A percentile compares a stretch with the other conserved stretches of the same genome.
phyloP scores from a whole-genome alignment of 345 rosid genomes.

The Lumnitzera racemosa region DNA sequence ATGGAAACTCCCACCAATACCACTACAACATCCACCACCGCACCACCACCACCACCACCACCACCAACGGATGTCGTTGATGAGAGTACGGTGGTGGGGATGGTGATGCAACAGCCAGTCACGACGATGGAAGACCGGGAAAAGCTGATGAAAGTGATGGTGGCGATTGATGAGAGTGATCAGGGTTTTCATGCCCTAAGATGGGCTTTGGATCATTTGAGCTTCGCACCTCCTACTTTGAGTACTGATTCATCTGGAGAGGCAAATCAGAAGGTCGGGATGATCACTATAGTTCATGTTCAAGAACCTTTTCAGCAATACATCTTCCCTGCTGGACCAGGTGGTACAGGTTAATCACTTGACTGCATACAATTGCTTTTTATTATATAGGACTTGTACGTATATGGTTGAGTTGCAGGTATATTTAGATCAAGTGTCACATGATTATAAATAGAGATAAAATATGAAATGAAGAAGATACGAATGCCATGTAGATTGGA shows the following conservation, averaged over 20 bases:
- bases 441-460: too few species aligned
- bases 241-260: not conserved
- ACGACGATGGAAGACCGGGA: not conserved
- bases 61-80: slow-evolving; percentile 2
- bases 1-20: slow-evolving; percentile 9
- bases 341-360: slow-evolving; percentile 23
- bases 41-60: not conserved
- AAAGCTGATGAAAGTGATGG: slow-evolving; percentile 41
- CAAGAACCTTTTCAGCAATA: slow-evolving; percentile 37
- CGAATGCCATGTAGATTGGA: too few species aligned
- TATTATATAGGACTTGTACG: too few species aligned
- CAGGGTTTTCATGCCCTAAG: slow-evolving; percentile 55
- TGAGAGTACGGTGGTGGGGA: slow-evolving; percentile 4
- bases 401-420: too few species aligned
- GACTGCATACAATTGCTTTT: too few species aligned
- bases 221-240: not conserved
- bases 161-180: slow-evolving; percentile 59
- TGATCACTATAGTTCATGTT: slow-evolving; percentile 46
- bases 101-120: slow-evolving; percentile 12
- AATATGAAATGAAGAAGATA: too few species aligned
- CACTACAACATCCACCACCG: not conserved
- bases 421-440: too few species aligned
- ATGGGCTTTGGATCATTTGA: slow-evolving; percentile 46
- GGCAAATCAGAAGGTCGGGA: slow-evolving; percentile 14
- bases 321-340: slow-evolving; percentile 42